These are phyloP conservation scores for Globisporangium cederbergense DNA, from an alignment of 352 stramenopile genomes.

Conservation along the genomic window DNA sequence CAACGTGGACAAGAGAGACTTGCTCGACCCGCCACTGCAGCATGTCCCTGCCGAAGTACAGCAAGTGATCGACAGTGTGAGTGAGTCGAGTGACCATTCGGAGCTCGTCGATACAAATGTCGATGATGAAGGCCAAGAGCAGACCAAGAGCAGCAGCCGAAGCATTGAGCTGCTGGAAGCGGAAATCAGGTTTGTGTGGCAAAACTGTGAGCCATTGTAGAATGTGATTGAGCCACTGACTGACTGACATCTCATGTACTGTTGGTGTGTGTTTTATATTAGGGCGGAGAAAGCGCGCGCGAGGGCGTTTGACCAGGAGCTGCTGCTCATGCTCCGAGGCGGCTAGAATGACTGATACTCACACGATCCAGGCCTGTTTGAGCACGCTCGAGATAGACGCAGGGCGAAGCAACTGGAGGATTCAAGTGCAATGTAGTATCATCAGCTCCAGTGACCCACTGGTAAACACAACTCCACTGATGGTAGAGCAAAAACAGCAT, in stretches of 20 bases:
- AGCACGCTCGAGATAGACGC: no score
- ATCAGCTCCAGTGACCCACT: no score
- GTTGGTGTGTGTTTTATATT: slow-evolving; percentile 11
- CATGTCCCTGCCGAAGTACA: slow-evolving; percentile 27
- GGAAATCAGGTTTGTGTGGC: slow-evolving; percentile 38
- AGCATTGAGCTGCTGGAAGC: slow-evolving; percentile 35
- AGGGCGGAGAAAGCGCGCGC: slow-evolving; percentile 39
- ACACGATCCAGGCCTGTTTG: no score
- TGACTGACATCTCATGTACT: neutral
- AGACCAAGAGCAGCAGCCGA: neutral
- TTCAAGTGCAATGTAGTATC: no score
- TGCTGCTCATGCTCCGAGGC: slow-evolving; percentile 54
- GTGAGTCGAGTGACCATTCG: neutral
- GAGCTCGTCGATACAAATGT: slow-evolving; percentile 3
- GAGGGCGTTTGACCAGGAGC: slow-evolving; percentile 42
- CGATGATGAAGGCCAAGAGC: slow-evolving; percentile 1
- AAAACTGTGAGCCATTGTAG: neutral
- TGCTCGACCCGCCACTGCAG: slow-evolving; percentile 52
- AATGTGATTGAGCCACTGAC: no score
- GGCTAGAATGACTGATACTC: neutral
- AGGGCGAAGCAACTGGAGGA: no score
- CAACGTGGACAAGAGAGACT: slow-evolving; percentile 29
- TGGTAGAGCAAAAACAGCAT: no score
- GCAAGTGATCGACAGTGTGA: slow-evolving; percentile 8
- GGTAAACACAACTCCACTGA: no score